Evolutionary conservation across 441 rosid species (phyloP), one percentile per base, ranked within the genome.

Genomic region (Euphorbia schlechtendalii): DNA sequence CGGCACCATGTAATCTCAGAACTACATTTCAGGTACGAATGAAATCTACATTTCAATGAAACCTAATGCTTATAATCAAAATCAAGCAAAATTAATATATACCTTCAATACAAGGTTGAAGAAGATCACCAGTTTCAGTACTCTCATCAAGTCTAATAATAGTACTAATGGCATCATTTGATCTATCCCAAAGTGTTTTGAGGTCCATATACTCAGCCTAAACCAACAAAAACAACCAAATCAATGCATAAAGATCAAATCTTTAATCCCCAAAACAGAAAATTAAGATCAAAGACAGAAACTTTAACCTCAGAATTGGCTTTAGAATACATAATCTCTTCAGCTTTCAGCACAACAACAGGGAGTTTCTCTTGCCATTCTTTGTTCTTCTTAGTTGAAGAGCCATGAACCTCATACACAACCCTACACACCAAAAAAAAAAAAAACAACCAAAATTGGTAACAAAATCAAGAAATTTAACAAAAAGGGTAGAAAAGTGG

Each of bases 51-150:
- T 59, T 36, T 52, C 62, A 40, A 45, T 38, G 8, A 28, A 22
- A 0, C 18, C 56, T 64, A 24, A 25, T 56, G 49, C 18, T 45
- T 45, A n/a, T 18, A 49, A n/a, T 17, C 49, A 38, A 15, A 36
- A 65, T 32, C 10, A 61, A 5, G n/a, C 45, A 8, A 40, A 40
- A 40, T 40, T 8, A 9, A 9, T 1, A 22, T 3, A 25, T 80
- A 94, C 99, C 99, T 94, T 94, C 99, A 74, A 94, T 88, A 70
- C 99, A 94, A 54, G 99, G 99, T 69, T 88, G 98, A 79, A 94
- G 86, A 76, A 91, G 85, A 68, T 89, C 84, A 51, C 94, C 94
- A 36, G 91, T 84, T 73, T 94, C 99, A 13, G 82, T 77, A 69
- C 80, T 82, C 70, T 89, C 92, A 59, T 91, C 99, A 58, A 88